Conservation (phyloP, 208 protist genomes). For the Angomonas deanei region DNA sequence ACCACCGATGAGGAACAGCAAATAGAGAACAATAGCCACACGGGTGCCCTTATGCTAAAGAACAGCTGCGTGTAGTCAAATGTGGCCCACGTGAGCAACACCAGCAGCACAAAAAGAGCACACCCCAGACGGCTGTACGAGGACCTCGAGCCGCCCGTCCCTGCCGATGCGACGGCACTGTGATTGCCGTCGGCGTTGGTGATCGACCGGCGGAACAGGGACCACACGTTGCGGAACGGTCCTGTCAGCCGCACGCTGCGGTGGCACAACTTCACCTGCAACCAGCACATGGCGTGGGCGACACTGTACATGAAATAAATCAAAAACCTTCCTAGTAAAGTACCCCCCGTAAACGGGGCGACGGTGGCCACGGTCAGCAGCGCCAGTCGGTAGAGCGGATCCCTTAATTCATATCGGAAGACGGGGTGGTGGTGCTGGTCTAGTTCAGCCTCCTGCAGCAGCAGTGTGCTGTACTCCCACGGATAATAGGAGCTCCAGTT, state of each 20-base stretch:
- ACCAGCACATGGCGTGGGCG: background rate
- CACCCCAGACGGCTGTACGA: background rate
- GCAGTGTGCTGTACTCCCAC: background rate
- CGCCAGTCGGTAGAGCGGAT: background rate
- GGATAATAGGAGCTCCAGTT: no score
- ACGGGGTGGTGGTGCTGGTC: no score
- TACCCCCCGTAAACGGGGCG: background rate
- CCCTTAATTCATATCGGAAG: no score
- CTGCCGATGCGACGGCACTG: no score
- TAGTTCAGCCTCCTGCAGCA: background rate
- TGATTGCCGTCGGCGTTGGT: no score
- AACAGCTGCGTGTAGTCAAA: background rate
- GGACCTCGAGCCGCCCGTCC: background rate
- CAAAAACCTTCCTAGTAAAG: background rate
- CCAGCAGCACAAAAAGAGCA: background rate
- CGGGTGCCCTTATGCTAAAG: background rate
- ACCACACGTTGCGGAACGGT: no score
- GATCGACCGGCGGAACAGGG: no score
- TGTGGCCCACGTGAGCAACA: background rate
- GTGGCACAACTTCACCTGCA: background rate
- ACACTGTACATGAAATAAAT: background rate
- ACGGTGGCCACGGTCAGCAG: background rate
- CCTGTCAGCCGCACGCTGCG: no score
- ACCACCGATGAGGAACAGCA: background rate
- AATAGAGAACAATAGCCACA: background rate